A percentile compares a stretch with the other conserved stretches of the same genome.
Conservation (phyloP, 225 moss, liverwort and hornwort genomes). For the Antitrichia curtipendula region DNA sequence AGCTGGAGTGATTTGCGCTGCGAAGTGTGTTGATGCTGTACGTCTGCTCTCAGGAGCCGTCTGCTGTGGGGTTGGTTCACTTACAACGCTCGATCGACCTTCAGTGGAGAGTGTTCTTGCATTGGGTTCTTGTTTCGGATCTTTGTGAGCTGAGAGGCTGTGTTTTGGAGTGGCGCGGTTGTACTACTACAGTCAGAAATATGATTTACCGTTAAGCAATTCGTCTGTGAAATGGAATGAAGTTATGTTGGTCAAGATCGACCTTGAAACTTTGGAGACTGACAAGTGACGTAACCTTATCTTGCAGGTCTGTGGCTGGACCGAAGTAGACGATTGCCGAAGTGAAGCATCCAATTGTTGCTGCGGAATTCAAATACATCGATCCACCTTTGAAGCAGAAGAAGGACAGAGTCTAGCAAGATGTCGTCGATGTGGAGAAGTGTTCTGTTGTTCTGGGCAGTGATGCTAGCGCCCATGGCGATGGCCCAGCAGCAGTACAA, state of each 20-base stretch:
- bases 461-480: neutral
- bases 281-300: neutral
- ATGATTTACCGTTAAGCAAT: neutral
- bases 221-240: neutral
- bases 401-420: neutral
- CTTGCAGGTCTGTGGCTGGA: neutral
- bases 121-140: neutral
- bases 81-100: neutral
- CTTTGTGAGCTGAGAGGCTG: neutral
- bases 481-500: slow-evolving; percentile 41
- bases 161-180: neutral
- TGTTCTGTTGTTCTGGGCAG: neutral
- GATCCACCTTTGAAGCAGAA: neutral
- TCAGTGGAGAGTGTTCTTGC: neutral
- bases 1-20: neutral
- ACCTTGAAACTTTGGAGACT: neutral
- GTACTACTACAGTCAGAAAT: neutral
- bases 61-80: neutral
- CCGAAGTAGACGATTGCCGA: neutral
- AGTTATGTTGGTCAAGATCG: neutral
- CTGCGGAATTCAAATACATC: neutral
- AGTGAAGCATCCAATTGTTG: neutral
- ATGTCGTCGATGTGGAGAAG: neutral
- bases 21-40: neutral
- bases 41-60: neutral